Conservation (phyloP, 2,329 filamentous ascomycete genomes). For the Incumbomyces delicatus region DNA sequence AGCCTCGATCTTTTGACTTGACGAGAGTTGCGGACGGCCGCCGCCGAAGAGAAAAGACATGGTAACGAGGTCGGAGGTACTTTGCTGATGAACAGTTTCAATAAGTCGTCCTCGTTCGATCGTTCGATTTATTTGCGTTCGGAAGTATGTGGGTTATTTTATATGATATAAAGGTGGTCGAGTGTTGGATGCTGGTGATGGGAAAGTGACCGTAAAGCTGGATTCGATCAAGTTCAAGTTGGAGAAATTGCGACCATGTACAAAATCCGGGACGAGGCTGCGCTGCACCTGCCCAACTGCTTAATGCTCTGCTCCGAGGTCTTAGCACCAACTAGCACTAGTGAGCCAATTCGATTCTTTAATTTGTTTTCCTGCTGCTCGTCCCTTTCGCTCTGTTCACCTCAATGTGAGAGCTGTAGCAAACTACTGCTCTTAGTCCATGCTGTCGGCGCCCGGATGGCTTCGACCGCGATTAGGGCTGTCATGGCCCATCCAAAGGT, state of each 20-base stretch:
- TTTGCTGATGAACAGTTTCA: background rate
- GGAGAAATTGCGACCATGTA: background rate
- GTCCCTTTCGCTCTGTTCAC: background rate
- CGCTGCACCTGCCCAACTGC: background rate
- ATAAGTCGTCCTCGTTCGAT: background rate
- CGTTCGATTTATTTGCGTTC: background rate
- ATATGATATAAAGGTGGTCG: background rate
- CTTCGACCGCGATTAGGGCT: constrained; percentile 3
- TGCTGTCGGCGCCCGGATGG: constrained; percentile 4
- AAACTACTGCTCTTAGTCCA: constrained; percentile 2
- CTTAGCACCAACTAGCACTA: no score
- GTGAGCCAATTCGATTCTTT: background rate
- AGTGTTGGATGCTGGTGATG: background rate
- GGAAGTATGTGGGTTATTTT: no score
- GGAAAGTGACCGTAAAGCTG: no score
- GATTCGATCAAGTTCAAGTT: background rate
- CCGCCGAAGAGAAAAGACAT: constrained; percentile 68
- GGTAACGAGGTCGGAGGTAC: constrained; percentile 23
- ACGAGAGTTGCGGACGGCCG: constrained; percentile 70
- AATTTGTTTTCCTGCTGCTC: background rate
- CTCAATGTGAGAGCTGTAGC: background rate
- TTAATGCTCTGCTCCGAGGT: background rate
- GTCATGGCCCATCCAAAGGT: constrained; percentile 23
- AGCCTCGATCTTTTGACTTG: constrained; percentile 92
- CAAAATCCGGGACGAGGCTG: background rate